These are phyloP conservation scores for Fomitopsis pinicola DNA, from an alignment of 1,284 basidiomycete genomes.

Conservation along the genomic window DNA sequence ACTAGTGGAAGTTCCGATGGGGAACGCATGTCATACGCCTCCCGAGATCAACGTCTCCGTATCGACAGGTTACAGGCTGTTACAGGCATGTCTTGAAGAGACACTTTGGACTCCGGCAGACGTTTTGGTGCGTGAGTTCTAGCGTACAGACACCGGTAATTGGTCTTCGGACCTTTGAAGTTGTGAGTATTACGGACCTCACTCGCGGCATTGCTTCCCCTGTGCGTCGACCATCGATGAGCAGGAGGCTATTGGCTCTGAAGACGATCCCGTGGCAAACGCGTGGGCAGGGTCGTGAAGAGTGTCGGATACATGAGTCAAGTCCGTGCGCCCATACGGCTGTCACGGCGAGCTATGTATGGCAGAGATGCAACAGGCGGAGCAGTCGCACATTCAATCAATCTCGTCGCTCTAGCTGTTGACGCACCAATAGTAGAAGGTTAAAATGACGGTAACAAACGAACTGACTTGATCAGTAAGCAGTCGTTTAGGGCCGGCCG, in stretches of 20 bases:
- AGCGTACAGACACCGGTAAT: neutral
- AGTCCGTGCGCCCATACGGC: too few species aligned
- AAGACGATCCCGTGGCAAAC: neutral
- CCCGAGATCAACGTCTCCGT: neutral
- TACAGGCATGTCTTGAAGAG: neutral
- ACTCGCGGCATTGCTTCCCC: neutral
- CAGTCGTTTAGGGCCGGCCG: slow-evolving; percentile 8
- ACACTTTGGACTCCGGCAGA: neutral
- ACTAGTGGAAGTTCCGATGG: neutral
- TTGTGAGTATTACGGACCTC: neutral
- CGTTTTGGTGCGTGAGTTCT: neutral
- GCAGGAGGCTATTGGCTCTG: neutral
- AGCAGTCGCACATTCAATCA: too few species aligned
- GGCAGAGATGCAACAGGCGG: too few species aligned
- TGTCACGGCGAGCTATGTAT: too few species aligned
- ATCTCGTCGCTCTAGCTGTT: too few species aligned
- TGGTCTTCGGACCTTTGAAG: too few species aligned
- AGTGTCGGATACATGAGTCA: neutral
- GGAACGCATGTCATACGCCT: neutral
- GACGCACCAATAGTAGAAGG: neutral
- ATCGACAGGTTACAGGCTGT: neutral
- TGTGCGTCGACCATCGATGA: neutral
- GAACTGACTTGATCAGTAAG: neutral
- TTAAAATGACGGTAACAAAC: neutral
- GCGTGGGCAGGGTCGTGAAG: neutral